Percentiles rank a stretch among this genome's conserved stretches.
These are phyloP conservation scores for Houttuynia cordata DNA, from an alignment of 164 flowering plant species.

Conservation along the genomic window DNA sequence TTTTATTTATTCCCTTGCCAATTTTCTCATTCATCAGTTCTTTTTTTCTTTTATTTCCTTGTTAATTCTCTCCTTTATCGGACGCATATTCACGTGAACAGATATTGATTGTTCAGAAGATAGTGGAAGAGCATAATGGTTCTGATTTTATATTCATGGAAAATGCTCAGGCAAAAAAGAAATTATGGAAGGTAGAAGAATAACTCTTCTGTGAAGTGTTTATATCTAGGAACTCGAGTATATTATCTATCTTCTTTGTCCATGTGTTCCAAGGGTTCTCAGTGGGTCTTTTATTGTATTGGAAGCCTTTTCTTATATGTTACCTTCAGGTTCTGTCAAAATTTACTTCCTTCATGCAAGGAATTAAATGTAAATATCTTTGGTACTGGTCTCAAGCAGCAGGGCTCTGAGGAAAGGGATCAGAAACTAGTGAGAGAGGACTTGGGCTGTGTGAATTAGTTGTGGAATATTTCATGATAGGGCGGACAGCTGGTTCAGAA, in stretches of 20 bases:
- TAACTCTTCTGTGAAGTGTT: neutral
- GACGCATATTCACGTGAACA: slow-evolving; percentile 97
- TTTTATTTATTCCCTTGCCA: neutral
- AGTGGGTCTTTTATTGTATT: neutral
- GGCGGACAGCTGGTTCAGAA: no score
- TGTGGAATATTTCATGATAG: no score
- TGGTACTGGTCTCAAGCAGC: no score
- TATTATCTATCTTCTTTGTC: no score
- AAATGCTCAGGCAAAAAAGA: slow-evolving; percentile 76
- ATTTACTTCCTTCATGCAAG: no score
- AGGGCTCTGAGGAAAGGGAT: no score
- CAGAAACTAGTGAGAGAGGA: no score
- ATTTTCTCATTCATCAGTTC: neutral
- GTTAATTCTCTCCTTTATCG: slow-evolving; percentile 10
- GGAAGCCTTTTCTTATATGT: neutral
- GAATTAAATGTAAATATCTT: no score
- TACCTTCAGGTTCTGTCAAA: neutral
- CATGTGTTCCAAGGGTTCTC: neutral
- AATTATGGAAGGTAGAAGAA: slow-evolving; percentile 79
- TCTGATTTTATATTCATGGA: slow-evolving; percentile 86
- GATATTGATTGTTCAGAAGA: slow-evolving; percentile 71
- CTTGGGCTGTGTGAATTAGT: no score
- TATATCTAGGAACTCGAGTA: neutral
- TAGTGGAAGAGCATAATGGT: slow-evolving; percentile 77
- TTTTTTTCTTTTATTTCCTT: no score